Conservation (phyloP, 2,329 filamentous ascomycete species). For the Biscogniauxia sp. region DNA sequence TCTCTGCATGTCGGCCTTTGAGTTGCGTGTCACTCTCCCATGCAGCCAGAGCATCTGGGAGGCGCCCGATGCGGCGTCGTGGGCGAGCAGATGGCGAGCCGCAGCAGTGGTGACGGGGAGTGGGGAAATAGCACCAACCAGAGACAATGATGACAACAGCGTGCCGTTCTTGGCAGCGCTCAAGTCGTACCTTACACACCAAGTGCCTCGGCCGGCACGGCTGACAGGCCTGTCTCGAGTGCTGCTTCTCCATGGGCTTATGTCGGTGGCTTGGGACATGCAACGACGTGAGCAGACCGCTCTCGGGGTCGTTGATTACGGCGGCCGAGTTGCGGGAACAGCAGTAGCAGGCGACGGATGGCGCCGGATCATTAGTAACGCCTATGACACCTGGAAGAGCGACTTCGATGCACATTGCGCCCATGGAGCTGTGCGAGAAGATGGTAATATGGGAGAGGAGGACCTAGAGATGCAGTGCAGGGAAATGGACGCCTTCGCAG, state of each 20-base stretch:
- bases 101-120: too few species aligned
- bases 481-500: constrained; percentile 40
- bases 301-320: constrained; percentile 40
- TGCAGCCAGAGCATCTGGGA: constrained; percentile 57
- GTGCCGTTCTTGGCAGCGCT: constrained; percentile 46
- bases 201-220: constrained; percentile 34
- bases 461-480: constrained; percentile 7
- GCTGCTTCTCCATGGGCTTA: constrained; percentile 57
- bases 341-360: constrained; percentile 36
- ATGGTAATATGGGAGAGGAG: constrained; percentile 23
- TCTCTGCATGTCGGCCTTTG: constrained; percentile 64
- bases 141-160: constrained; percentile 11
- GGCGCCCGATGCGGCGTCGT: constrained; percentile 49
- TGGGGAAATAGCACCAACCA: too few species aligned
- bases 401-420: constrained; percentile 51
- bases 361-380: constrained; percentile 19
- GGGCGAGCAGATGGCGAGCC: constrained; percentile 35
- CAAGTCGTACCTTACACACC: constrained; percentile 54
- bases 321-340: constrained; percentile 45
- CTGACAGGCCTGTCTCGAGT: constrained; percentile 53
- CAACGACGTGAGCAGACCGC: constrained; percentile 60
- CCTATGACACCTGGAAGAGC: constrained; percentile 56
- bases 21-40: constrained; percentile 55
- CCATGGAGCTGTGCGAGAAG: constrained; percentile 36
- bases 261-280: constrained; percentile 63